Percentiles rank a stretch among this genome's conserved stretches.
These are phyloP conservation scores for Nannizziopsis barbatae DNA, from an alignment of 2,329 filamentous ascomycete genomes.

Conservation along the genomic window DNA sequence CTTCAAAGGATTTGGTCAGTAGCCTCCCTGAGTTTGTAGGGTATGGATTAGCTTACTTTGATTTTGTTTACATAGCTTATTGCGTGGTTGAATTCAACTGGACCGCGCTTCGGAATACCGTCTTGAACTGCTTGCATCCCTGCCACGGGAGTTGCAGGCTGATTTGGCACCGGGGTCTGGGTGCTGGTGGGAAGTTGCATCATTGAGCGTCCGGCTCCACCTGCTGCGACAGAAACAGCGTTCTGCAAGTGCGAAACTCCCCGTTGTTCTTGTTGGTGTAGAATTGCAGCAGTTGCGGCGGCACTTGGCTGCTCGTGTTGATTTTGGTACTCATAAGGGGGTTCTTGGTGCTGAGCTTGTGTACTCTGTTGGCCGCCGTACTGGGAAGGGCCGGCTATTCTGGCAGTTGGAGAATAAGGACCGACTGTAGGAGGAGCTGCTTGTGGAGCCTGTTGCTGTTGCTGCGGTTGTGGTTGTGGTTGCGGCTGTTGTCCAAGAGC, in stretches of 20 bases:
- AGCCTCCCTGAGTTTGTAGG: neutral
- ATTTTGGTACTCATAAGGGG: slow-evolving; percentile 34
- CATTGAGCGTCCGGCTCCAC: slow-evolving; percentile 37
- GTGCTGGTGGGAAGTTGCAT: slow-evolving; percentile 38
- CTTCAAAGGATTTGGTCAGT: slow-evolving; percentile 35
- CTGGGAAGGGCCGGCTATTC: slow-evolving; percentile 27
- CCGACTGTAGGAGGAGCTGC: slow-evolving; percentile 20
- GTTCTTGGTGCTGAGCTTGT: slow-evolving; percentile 33
- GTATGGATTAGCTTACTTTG: slow-evolving; percentile 55
- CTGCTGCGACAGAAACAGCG: slow-evolving; percentile 51
- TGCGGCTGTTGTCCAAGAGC: neutral
- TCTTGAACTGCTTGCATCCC: slow-evolving; percentile 44
- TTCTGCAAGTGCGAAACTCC: slow-evolving; percentile 56
- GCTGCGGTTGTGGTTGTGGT: neutral
- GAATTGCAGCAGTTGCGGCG: slow-evolving; percentile 33
- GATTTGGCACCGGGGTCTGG: slow-evolving; percentile 35
- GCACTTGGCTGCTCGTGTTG: slow-evolving; percentile 39
- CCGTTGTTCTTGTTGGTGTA: slow-evolving; percentile 54
- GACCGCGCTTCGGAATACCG: slow-evolving; percentile 70
- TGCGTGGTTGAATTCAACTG: slow-evolving; percentile 97
- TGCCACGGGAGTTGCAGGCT: slow-evolving; percentile 50
- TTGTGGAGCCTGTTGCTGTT: slow-evolving; percentile 18
- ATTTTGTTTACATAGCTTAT: slow-evolving; percentile 99
- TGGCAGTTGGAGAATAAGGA: slow-evolving; percentile 34
- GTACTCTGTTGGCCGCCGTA: slow-evolving; percentile 27